Conservation (phyloP, 2,329 filamentous ascomycete genomes). For the Colletotrichum destructivum region DNA sequence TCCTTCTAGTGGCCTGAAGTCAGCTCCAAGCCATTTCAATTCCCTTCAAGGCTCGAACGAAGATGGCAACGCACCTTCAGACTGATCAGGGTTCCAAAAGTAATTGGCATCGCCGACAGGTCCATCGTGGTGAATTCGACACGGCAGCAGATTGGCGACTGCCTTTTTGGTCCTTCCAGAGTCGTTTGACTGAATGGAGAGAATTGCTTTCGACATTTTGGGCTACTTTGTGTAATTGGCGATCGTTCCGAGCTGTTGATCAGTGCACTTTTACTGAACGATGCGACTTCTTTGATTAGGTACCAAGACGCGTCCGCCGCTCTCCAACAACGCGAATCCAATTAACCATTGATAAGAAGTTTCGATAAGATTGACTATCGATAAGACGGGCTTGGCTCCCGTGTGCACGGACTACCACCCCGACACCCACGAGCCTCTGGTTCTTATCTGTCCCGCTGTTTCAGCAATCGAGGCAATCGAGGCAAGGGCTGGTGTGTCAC, state of each 20-base stretch:
- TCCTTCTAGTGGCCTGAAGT: constrained; percentile 57
- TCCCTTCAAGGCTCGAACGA: background rate
- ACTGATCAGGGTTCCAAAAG: constrained; percentile 78
- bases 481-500: constrained; percentile 16
- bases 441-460: constrained; percentile 21
- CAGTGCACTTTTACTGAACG: background rate
- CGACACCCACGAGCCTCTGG: background rate
- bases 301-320: constrained; percentile 24
- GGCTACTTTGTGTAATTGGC: background rate
- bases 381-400: constrained; percentile 30
- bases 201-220: constrained; percentile 60
- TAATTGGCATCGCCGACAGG: constrained; percentile 73
- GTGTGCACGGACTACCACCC: constrained; percentile 17
- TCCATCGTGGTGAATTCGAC: constrained; percentile 84
- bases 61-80: constrained; percentile 56
- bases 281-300: background rate
- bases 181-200: constrained; percentile 53
- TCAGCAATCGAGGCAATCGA: constrained; percentile 19
- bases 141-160: constrained; percentile 83
- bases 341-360: constrained; percentile 31
- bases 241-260: background rate
- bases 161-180: constrained; percentile 52
- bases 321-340: constrained; percentile 9
- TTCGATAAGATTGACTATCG: constrained; percentile 29
- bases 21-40: background rate